Evolutionary conservation across 176 grass and related monocot species (phyloP).

Genomic region (Pontederia paniculata): DNA sequence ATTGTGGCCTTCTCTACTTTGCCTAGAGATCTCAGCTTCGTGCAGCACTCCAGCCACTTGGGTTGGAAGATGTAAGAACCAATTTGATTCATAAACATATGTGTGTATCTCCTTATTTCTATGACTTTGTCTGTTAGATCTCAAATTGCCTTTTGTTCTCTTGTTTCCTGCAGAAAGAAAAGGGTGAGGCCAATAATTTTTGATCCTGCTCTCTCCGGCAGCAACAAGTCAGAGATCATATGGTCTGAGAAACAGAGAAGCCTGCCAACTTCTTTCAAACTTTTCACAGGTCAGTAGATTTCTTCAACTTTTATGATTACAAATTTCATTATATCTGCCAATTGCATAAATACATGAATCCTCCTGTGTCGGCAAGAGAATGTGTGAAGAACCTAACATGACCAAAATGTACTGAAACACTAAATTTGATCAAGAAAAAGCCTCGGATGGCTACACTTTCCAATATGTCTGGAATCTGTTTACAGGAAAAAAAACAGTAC

Average conservation of each 20-base stretch:
- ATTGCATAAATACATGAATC: too few species aligned
- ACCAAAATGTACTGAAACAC: background rate
- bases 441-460: background rate
- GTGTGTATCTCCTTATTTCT: too few species aligned
- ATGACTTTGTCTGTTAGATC: too few species aligned
- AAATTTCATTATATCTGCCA: too few species aligned
- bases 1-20: constrained; percentile 64
- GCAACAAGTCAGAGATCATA: constrained; percentile 53
- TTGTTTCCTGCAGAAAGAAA: constrained; percentile 57
- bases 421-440: background rate
- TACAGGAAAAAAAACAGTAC: background rate
- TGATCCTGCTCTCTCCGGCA: constrained; percentile 61
- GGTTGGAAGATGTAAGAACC: constrained; percentile 95
- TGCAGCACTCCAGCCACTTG: constrained; percentile 74
- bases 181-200: constrained; percentile 79
- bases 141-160: background rate
- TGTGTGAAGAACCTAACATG: background rate
- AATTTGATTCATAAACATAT: background rate
- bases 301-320: too few species aligned
- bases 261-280: constrained; percentile 75
- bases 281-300: constrained; percentile 50
- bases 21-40: constrained; percentile 87
- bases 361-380: too few species aligned
- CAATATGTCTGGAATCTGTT: constrained; percentile 8
- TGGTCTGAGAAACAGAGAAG: constrained; percentile 44